A percentile compares a stretch with the other conserved stretches of the same genome.
phyloP scores from a whole-genome alignment of 129 eudicot genomes.

The Solidago caesia region DNA sequence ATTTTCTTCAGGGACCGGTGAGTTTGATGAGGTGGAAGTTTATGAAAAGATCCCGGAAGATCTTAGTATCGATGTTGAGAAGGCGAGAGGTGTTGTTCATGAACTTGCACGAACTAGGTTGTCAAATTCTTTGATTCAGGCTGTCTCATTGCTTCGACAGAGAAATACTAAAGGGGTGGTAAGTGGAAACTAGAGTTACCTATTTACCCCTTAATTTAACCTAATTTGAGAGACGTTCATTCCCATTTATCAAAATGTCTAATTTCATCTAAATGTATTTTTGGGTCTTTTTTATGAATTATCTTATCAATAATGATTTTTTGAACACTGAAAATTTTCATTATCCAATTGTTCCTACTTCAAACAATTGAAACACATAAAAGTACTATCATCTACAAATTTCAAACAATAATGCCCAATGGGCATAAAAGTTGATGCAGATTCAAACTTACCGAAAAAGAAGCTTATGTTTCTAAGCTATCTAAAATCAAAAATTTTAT shows the following conservation, averaged over 20 bases:
- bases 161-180: conserved; percentile 87
- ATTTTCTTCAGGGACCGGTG: conserved; percentile 95
- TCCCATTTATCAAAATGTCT: too few relatives aligned
- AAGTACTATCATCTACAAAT: neutral
- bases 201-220: neutral
- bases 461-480: neutral
- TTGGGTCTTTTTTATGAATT: too few relatives aligned
- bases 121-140: conserved; percentile 71
- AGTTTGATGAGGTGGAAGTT: conserved; percentile 83
- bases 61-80: conserved; percentile 60
- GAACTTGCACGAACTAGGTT: conserved; percentile 70
- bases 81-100: conserved; percentile 68
- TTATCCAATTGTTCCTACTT: too few relatives aligned
- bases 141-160: conserved; percentile 77
- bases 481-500: too few relatives aligned
- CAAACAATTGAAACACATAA: too few relatives aligned
- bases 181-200: conserved; percentile 13
- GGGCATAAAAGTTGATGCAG: neutral
- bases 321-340: too few relatives aligned
- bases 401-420: neutral
- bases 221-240: neutral
- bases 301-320: too few relatives aligned
- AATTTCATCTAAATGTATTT: too few relatives aligned
- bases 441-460: neutral
- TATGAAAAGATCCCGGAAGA: conserved; percentile 81